Evolutionary conservation across 331 rosid genomes (phyloP).

Genomic region (Pyracantha coccinea): DNA sequence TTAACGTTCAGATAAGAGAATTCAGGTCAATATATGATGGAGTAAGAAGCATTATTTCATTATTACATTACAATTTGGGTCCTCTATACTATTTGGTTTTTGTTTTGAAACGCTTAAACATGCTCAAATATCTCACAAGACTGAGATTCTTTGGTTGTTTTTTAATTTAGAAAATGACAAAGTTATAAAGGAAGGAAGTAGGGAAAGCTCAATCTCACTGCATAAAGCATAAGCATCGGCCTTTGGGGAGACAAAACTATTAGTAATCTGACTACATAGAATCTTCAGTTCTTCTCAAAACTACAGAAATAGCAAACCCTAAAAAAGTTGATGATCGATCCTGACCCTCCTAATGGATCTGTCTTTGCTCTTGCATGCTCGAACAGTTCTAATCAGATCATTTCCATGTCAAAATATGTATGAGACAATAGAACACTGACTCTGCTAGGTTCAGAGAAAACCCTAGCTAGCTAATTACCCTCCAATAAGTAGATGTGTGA

Average conservation of each 20-base stretch:
- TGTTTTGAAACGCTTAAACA: too few species aligned
- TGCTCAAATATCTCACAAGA: too few species aligned
- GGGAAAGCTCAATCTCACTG: constrained; percentile 82
- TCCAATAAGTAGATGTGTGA: background rate
- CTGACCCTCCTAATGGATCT: background rate
- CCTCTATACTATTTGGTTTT: too few species aligned
- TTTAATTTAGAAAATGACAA: constrained; percentile 44
- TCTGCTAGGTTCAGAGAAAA: background rate
- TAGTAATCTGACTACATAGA: constrained; percentile 34
- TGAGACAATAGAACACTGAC: background rate
- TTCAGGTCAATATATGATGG: too few species aligned
- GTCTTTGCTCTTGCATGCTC: constrained; percentile 57
- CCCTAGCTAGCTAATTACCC: background rate
- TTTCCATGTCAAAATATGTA: constrained; percentile 33
- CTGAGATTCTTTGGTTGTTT: background rate
- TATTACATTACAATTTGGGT: too few species aligned
- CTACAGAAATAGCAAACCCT: constrained; percentile 29
- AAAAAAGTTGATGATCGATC: constrained; percentile 5
- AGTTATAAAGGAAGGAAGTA: constrained; percentile 29
- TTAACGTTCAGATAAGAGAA: too few species aligned
- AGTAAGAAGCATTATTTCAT: too few species aligned
- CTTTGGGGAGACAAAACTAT: constrained; percentile 42
- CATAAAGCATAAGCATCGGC: constrained; percentile 27
- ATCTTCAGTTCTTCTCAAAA: constrained; percentile 66
- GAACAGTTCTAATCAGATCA: constrained; percentile 28